A percentile compares a stretch with the other conserved stretches of the same genome.
These are phyloP conservation scores for Sophora flavescens DNA, from an alignment of 306 rosid genomes.

Conservation along the genomic window DNA sequence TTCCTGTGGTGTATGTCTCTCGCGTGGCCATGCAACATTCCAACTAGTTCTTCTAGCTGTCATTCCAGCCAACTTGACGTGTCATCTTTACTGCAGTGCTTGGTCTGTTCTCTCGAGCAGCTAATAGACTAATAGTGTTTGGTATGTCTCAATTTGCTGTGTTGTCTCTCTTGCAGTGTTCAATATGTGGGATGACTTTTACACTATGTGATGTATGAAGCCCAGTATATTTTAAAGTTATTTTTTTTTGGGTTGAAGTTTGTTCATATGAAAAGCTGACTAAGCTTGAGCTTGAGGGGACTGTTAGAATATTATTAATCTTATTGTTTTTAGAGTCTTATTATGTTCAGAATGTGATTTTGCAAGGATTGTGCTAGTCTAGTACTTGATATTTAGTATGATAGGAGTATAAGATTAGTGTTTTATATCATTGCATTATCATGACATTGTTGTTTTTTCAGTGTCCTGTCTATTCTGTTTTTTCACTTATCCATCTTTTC, in stretches of 20 bases:
- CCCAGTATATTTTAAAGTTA: not conserved
- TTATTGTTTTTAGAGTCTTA: not conserved
- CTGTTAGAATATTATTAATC: too few relatives aligned
- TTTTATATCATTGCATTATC: not conserved
- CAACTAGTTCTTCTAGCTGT: not conserved
- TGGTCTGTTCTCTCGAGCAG: not conserved
- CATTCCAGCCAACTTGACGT: not conserved
- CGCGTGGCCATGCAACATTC: not conserved
- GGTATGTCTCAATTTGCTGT: not conserved
- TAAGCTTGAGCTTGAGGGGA: not conserved
- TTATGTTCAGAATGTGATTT: not conserved
- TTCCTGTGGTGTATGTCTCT: not conserved
- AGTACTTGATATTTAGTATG: too few relatives aligned
- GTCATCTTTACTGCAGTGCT: not conserved
- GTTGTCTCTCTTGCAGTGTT: not conserved
- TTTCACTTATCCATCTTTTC: not conserved
- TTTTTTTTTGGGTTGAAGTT: not conserved
- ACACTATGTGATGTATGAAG: not conserved
- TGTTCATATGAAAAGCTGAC: too few relatives aligned
- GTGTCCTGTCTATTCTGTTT: too few relatives aligned
- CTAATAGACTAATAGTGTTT: not conserved
- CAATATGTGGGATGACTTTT: not conserved
- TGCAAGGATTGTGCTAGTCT: too few relatives aligned
- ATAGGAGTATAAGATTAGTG: conserved; percentile 5
- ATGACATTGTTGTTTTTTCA: not conserved